phyloP scores from a whole-genome alignment of 495 filamentous ascomycete genomes.

The Daldinia caldariorum region DNA sequence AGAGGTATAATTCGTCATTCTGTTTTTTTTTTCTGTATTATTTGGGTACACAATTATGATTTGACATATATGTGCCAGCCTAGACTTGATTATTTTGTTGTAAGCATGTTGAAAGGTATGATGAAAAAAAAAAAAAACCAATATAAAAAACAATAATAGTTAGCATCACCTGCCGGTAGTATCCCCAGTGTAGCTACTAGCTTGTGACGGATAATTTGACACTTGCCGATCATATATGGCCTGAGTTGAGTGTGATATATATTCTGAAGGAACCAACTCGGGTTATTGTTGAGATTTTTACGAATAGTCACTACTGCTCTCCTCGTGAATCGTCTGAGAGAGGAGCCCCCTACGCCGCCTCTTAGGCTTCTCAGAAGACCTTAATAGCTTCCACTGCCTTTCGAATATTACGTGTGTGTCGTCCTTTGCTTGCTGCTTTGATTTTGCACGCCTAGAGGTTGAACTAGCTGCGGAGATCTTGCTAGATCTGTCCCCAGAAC shows the following conservation, averaged over 20 bases:
- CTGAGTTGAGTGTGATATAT: not conserved
- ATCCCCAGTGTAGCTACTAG: not conserved
- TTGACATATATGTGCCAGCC: not conserved
- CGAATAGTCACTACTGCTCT: slow-evolving; percentile 61
- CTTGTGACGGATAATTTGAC: not conserved
- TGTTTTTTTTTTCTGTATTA: not conserved
- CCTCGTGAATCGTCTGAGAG: slow-evolving; percentile 72
- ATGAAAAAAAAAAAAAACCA: not conserved
- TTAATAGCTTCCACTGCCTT: slow-evolving; percentile 41
- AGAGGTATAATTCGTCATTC: not conserved
- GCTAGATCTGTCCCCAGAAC: slow-evolving; percentile 34
- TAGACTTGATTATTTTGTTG: not conserved
- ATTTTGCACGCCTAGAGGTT: slow-evolving; percentile 9
- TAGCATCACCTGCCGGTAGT: no score
- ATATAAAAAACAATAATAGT: no score
- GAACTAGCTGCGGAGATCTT: slow-evolving; percentile 2
- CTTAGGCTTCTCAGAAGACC: slow-evolving; percentile 44
- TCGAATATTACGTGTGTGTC: slow-evolving; percentile 34
- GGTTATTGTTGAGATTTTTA: not conserved
- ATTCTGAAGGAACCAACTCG: not conserved
- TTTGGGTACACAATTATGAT: not conserved
- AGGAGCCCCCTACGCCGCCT: slow-evolving; percentile 55
- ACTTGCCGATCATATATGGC: slow-evolving; percentile 9
- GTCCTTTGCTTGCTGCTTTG: slow-evolving; percentile 22
- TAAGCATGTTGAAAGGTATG: not conserved